A percentile compares a stretch with the other conserved stretches of the same genome.
Evolutionary conservation across 1,284 basidiomycete genomes (phyloP).

Genomic region (Trichosporon coremiiforme): DNA sequence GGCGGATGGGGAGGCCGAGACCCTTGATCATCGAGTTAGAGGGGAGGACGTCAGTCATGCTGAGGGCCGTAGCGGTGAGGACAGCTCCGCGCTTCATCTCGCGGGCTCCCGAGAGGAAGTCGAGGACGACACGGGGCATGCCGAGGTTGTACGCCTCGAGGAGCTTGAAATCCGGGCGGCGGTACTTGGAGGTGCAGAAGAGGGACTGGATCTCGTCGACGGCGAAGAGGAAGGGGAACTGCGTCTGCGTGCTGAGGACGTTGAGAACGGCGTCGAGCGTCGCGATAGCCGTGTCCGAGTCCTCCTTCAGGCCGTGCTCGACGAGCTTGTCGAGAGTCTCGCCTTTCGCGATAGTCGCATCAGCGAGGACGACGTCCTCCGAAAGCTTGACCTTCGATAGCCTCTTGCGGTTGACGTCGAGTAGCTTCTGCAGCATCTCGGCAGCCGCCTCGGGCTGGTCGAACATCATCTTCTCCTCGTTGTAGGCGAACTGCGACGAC

Average conservation of each 20-base stretch:
- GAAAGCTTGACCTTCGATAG: conserved; percentile 53
- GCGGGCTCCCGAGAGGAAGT: conserved; percentile 70
- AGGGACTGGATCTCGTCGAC: conserved; percentile 85
- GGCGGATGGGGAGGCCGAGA: conserved; percentile 36
- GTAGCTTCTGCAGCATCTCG: conserved; percentile 49
- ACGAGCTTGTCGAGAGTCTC: conserved; percentile 65
- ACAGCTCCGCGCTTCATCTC: conserved; percentile 60
- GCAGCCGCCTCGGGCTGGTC: conserved; percentile 65
- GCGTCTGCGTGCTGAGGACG: conserved; percentile 68
- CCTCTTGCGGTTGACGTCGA: conserved; percentile 50
- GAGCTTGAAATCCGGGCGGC: conserved; percentile 71
- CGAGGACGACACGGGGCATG: conserved; percentile 73
- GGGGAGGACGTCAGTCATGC: conserved; percentile 38
- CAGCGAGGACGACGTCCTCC: conserved; percentile 40
- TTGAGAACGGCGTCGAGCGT: conserved; percentile 69
- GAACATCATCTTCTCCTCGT: conserved; percentile 73
- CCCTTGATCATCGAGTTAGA: conserved; percentile 37
- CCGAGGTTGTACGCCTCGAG: conserved; percentile 81
- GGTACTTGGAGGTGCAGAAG: conserved; percentile 72
- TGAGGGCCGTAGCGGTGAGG: conserved; percentile 47
- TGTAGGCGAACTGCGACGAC: conserved; percentile 73
- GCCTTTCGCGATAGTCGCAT: conserved; percentile 60
- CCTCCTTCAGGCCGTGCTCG: conserved; percentile 63
- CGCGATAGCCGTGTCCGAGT: conserved; percentile 58
- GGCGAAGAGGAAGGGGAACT: conserved; percentile 77